Percentiles rank a stretch among this genome's conserved stretches.
Conservation (phyloP, 768 basidiomycete species). For the Pisolithus albus region DNA sequence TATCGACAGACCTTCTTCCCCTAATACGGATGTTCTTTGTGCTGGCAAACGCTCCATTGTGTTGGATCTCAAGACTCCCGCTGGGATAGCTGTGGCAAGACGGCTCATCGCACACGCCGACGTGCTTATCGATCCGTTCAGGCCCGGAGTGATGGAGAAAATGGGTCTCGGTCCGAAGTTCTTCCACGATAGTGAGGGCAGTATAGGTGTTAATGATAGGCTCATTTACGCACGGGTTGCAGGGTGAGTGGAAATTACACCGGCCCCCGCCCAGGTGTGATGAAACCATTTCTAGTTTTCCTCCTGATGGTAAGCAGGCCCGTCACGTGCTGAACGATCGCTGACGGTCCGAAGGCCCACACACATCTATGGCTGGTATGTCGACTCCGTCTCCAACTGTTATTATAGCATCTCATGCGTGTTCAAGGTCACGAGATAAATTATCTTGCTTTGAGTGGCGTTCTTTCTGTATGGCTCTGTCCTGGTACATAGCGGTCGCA, state of each 20-base stretch:
- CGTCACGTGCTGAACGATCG: slow-evolving; percentile 1
- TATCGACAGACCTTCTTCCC: slow-evolving; percentile 53
- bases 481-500: background rate
- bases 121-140: slow-evolving; percentile 76
- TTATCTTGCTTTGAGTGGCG: slow-evolving; percentile 74
- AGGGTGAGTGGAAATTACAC: slow-evolving; percentile 41
- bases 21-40: slow-evolving; percentile 47
- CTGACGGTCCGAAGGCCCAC: slow-evolving; percentile 41
- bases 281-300: slow-evolving; percentile 38
- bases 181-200: slow-evolving; percentile 47
- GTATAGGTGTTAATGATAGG: slow-evolving; percentile 48
- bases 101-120: slow-evolving; percentile 63
- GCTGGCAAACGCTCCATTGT: slow-evolving; percentile 73
- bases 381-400: slow-evolving; percentile 1
- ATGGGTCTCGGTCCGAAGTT: slow-evolving; percentile 71
- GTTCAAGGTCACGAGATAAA: slow-evolving; percentile 73
- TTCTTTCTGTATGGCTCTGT: slow-evolving; percentile 46
- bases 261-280: slow-evolving; percentile 2
- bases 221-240: slow-evolving; percentile 70
- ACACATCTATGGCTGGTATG: slow-evolving; percentile 72
- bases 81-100: slow-evolving; percentile 49
- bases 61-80: slow-evolving; percentile 56
- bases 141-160: slow-evolving; percentile 77
- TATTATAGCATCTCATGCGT: background rate
- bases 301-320: slow-evolving; percentile 45